Evolutionary conservation across 768 basidiomycete genomes (phyloP), one percentile per base, ranked within the genome.

Genomic region (Hebeloma cylindrosporum): DNA sequence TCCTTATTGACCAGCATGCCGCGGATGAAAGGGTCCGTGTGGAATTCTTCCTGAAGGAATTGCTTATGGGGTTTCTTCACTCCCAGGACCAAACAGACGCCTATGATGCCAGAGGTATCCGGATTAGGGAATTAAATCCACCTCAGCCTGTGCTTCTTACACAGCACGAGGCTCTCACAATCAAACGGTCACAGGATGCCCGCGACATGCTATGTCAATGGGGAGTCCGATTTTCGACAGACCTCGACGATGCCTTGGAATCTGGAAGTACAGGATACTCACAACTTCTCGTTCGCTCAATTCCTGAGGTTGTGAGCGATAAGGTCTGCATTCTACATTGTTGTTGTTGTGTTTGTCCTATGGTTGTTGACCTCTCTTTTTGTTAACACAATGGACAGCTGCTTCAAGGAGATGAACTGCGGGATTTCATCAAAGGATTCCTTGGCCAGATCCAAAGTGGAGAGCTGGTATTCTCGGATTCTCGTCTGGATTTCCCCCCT

Each of bases 11-110:
- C 69, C 96, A 99, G 63, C 96, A 99, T 61, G 96, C 96, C 9
- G 95, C 94, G n/a, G 92, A 96, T 60, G 96, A 99, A 65, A 83
- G 96, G 16, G 71, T 97, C 33, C 82, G 94, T 16, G 90, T 98
- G 47, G 96, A 99, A 67, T 66, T 70, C 20, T 87, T 90, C 61
- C 73, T 95, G 54, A 75, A 73, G 50, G 79, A 81, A 35, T 60
- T 93, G n/a, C 93, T 90, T 65, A 61, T 72, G 35, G 83, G 82
- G 10, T 92, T 79, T 61, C 73, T 83, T 49, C 60, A 72, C 43
- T 68, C 65, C 34, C 64, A 70, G 51, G 57, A 59, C 43, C 59
- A 48, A 54, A 33, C 56, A 38, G 40, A 50, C 54, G 18, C 65
- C 66, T 39, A 66, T 77, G 44, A 66, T 64, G 51, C 62, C 45